phyloP scores from a whole-genome alignment of 108 stramenopile genomes.

The Epipyxis sp. region DNA sequence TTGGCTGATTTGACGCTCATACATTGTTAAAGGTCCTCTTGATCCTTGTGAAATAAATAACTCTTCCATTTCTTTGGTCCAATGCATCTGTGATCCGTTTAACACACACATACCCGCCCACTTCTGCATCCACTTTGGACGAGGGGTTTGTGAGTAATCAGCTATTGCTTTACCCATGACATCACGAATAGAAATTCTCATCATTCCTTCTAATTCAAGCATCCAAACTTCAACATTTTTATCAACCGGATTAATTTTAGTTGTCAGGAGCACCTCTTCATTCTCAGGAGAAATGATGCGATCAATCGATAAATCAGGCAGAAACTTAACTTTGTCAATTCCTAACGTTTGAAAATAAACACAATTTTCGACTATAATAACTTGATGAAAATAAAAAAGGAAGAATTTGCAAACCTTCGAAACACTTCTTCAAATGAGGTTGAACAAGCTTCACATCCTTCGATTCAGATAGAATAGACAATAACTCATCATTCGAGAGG shows the following conservation, averaged over 20 bases:
- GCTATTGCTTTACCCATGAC: conserved; percentile 34
- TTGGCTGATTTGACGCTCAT: conserved; percentile 50
- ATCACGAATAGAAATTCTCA: conserved; percentile 53
- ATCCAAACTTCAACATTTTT: conserved; percentile 67
- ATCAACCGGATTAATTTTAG: conserved; percentile 56
- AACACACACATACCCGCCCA: conserved; percentile 61
- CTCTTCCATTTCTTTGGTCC: conserved; percentile 59
- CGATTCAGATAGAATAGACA: conserved; percentile 61
- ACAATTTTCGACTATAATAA: background rate
- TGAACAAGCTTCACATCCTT: conserved; percentile 65
- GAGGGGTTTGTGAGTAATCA: conserved; percentile 48
- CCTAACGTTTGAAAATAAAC: no score
- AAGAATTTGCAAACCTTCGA: no score
- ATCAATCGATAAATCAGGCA: conserved; percentile 51
- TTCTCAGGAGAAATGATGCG: conserved; percentile 59
- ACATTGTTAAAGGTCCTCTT: conserved; percentile 32
- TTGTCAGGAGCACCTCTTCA: conserved; percentile 49
- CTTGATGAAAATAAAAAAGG: conserved; percentile 45
- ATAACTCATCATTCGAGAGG: conserved; percentile 65
- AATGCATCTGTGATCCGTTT: conserved; percentile 65
- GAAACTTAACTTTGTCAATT: conserved; percentile 41
- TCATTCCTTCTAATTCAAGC: conserved; percentile 58
- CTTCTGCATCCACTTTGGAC: conserved; percentile 63
- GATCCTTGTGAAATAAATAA: conserved; percentile 37
- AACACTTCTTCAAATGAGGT: conserved; percentile 68